Base-by-base conservation (phyloP, 2,329 filamentous ascomycete species). In the Tolypocladium amazonense region DNA sequence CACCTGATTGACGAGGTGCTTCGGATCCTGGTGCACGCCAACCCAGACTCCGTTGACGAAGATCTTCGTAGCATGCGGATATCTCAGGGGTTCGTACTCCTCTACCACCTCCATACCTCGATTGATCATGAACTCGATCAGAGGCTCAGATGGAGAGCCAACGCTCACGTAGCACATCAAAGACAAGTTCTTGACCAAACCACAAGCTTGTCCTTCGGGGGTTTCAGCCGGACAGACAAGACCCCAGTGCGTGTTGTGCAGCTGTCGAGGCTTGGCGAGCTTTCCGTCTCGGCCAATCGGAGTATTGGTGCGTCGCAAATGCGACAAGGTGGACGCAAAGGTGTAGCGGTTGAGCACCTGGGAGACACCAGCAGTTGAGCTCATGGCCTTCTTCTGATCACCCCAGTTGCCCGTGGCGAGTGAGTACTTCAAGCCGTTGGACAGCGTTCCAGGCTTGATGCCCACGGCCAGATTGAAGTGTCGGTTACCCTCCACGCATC, bases 21-120 rank as follows among this genome's bases (percentile, higher is more conserved):
- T 88, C 12, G 94, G 90, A 67, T 97, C 91, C 65, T 90, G 86
- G 70, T 97, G 92, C 18, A 97, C 88, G 75, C 94, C 95, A 55
- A 97, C 92, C 95, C 95, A 99, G 6, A 93, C 91, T 72, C 94
- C 94, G 70, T 99, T 97, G 67, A 99, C 89, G 69, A 99, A 99
- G 55, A 99, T 88, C 78, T 99, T 99, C 58, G 94, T 99, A 7
- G 93, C 92, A 69, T 95, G 89, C 0, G 93, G 93, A 59, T 92
- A 93, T 57, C 88, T 81, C 62, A 88, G 79, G 7, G 90, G 89
- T 70, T 94, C 90, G 68, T 97, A 99, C 72, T 99, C 94, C 72
- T 99, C 94, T 0, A 99, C 81, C 2, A 97, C 85, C 70, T 97
- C 93, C 91, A 99, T 97, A 69, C 93, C 92, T 64, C 92, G 83